These are phyloP conservation scores for Ogataea paradorogensis DNA, from an alignment of 805 yeast genomes.

Conservation along the genomic window DNA sequence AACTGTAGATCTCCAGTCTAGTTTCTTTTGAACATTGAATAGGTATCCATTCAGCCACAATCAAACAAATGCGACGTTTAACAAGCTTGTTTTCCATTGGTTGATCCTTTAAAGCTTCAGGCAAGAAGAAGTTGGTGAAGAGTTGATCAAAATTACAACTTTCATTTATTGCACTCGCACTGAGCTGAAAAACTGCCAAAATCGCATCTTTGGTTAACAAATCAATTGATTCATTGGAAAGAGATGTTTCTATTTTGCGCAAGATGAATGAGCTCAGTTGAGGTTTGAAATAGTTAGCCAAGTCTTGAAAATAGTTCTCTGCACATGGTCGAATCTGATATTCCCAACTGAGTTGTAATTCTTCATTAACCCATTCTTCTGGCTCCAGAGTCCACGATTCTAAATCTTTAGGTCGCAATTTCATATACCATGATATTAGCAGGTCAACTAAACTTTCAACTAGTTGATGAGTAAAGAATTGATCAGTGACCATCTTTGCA, in stretches of 20 bases:
- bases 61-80: conserved; percentile 71
- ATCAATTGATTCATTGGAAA: conserved; percentile 35
- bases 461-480: conserved; percentile 57
- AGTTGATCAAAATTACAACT: conserved; percentile 67
- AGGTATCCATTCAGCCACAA: conserved; percentile 78
- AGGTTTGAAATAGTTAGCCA: conserved; percentile 61
- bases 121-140: conserved; percentile 59
- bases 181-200: conserved; percentile 77
- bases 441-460: conserved; percentile 60
- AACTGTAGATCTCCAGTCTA: conserved; percentile 54
- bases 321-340: conserved; percentile 84
- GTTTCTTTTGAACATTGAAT: conserved; percentile 61
- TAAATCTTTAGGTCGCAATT: conserved; percentile 69
- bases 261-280: conserved; percentile 53
- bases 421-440: conserved; percentile 69
- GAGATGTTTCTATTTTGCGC: conserved; percentile 50
- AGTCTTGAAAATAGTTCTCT: conserved; percentile 75
- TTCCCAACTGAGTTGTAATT: conserved; percentile 73
- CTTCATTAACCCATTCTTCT: conserved; percentile 90
- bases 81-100: conserved; percentile 58
- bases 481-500: conserved; percentile 45
- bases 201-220: conserved; percentile 75
- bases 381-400: conserved; percentile 85
- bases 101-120: conserved; percentile 51
- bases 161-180: conserved; percentile 62